phyloP scores from a whole-genome alignment of 306 rosid species.

The Cicer pinnatifidum region DNA sequence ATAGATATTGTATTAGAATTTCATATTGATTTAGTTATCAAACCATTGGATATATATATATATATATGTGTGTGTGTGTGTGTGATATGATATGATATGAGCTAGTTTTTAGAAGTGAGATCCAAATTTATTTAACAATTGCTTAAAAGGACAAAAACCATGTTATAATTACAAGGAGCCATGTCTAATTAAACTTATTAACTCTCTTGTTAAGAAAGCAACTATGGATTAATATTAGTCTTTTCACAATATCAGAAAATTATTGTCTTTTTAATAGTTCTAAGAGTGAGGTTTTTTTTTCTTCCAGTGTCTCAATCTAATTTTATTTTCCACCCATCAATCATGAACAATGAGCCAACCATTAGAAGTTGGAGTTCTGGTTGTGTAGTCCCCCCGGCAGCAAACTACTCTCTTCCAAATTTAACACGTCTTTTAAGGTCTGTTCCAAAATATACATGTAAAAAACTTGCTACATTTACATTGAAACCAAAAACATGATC shows the following conservation, averaged over 20 bases:
- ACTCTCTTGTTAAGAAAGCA: no score
- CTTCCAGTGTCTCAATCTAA: background rate
- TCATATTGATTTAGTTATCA: no score
- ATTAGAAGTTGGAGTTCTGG: slow-evolving; percentile 23
- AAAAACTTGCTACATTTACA: slow-evolving; percentile 30
- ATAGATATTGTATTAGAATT: no score
- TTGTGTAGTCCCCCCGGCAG: slow-evolving; percentile 36
- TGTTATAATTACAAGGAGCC: background rate
- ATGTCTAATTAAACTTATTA: background rate
- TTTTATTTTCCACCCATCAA: background rate
- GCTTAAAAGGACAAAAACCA: slow-evolving; percentile 14
- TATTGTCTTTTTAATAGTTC: no score
- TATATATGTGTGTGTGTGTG: no score
- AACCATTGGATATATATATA: no score
- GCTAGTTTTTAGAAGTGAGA: slow-evolving; percentile 19
- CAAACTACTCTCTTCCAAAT: slow-evolving; percentile 46
- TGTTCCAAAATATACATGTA: slow-evolving; percentile 45
- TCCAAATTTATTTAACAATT: no score
- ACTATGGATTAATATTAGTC: no score
- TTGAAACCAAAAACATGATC: slow-evolving; percentile 46
- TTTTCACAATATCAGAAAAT: no score
- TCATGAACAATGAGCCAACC: slow-evolving; percentile 42
- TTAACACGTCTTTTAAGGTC: slow-evolving; percentile 31
- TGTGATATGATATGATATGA: no score
- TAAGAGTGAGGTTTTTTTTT: background rate